phyloP scores from a whole-genome alignment of 345 rosid species.

The Rubroshorea leprosula region DNA sequence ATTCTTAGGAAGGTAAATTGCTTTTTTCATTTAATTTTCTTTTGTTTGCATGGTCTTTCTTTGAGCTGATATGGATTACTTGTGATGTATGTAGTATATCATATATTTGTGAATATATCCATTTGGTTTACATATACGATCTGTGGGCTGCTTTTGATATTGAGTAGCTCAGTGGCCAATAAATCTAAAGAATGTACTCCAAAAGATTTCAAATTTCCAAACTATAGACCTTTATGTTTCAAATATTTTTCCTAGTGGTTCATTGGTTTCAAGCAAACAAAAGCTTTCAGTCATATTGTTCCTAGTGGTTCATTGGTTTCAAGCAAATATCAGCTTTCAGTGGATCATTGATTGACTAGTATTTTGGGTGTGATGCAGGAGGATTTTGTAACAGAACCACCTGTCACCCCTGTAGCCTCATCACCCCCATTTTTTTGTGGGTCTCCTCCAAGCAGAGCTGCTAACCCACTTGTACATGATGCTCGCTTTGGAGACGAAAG shows the following conservation, averaged over 20 bases:
- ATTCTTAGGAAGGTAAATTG: conserved; percentile 61
- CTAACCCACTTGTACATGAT: conserved; percentile 76
- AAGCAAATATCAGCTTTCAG: background rate
- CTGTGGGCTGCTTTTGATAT: too few species aligned
- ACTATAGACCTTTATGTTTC: background rate
- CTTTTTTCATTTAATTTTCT: background rate
- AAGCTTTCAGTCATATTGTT: background rate
- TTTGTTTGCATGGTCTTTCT: background rate
- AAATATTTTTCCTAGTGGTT: background rate
- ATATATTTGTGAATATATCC: too few species aligned
- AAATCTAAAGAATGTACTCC: too few species aligned
- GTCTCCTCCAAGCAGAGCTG: conserved; percentile 86
- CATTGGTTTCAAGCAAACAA: background rate
- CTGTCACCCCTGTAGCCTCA: conserved; percentile 37
- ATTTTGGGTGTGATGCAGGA: conserved; percentile 35
- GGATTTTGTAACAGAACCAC: conserved; percentile 46
- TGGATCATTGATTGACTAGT: background rate
- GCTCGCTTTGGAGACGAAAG: conserved; percentile 74
- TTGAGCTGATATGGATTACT: background rate
- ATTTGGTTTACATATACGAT: too few species aligned
- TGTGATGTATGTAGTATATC: background rate
- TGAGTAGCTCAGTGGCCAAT: too few species aligned
- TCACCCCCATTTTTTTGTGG: conserved; percentile 76
- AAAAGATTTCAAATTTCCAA: too few species aligned
- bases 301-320: background rate